Conservation (phyloP, 192 early-diverging fungal species). For the Dissophora ornata region DNA sequence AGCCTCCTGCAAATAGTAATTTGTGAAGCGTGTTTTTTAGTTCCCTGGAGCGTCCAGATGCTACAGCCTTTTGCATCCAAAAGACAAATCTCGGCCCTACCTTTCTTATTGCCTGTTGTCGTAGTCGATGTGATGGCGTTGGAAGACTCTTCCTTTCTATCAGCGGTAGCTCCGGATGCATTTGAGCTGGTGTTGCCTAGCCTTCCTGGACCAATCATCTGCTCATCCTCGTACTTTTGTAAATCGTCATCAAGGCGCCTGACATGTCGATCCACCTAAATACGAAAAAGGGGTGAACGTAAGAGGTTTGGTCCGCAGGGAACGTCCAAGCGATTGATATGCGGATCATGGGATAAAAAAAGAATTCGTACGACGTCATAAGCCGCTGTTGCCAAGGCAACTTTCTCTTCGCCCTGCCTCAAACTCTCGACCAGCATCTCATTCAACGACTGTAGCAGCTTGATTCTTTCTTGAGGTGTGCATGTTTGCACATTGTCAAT, state of each 20-base stretch:
- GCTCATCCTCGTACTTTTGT: constrained; percentile 91
- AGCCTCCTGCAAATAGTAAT: constrained; percentile 5
- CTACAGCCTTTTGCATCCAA: background rate
- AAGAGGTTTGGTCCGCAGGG: no score
- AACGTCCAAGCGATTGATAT: no score
- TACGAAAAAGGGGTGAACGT: constrained; percentile 1
- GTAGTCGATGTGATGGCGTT: constrained; percentile 37
- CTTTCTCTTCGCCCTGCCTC: constrained; percentile 94
- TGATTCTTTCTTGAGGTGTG: constrained; percentile 63
- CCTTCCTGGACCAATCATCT: constrained; percentile 72
- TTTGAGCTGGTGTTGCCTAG: constrained; percentile 52
- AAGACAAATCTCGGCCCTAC: background rate
- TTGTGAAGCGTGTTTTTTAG: background rate
- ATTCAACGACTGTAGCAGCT: constrained; percentile 64
- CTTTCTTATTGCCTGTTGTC: constrained; percentile 41
- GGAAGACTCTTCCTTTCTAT: constrained; percentile 59
- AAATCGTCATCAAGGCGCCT: constrained; percentile 92
- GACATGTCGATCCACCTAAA: constrained; percentile 88
- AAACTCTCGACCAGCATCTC: constrained; percentile 77
- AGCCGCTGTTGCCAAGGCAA: constrained; percentile 90
- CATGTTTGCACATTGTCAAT: constrained; percentile 71
- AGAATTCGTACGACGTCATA: constrained; percentile 92
- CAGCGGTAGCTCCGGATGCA: constrained; percentile 27
- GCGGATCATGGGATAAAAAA: no score
- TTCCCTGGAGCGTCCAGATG: no score